Evolutionary conservation across 108 stramenopile species (phyloP).

Genomic region (Nitzschia sp.): DNA sequence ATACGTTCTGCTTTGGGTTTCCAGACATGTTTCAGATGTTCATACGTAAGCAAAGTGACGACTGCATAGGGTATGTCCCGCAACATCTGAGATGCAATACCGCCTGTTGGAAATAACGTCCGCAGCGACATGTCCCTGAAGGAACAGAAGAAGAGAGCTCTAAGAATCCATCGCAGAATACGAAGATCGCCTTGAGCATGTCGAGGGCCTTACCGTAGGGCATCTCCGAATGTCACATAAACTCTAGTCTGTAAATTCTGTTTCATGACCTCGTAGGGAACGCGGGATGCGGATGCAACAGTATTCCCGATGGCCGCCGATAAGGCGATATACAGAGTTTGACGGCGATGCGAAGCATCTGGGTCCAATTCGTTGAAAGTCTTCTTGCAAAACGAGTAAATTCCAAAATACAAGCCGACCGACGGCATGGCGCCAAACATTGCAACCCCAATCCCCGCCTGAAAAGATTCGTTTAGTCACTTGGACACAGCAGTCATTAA

Average conservation of each 20-base stretch:
- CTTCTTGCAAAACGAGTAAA: conserved; percentile 84
- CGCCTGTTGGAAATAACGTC: conserved; percentile 85
- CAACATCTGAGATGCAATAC: conserved; percentile 87
- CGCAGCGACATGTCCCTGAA: conserved; percentile 50
- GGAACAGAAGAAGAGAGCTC: background rate
- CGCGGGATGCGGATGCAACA: conserved; percentile 87
- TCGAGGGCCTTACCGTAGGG: conserved; percentile 37
- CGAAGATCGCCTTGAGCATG: too few species aligned
- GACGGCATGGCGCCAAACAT: conserved; percentile 84
- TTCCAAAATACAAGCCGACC: conserved; percentile 89
- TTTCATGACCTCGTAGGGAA: conserved; percentile 97
- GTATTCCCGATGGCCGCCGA: conserved; percentile 91
- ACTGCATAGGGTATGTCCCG: conserved; percentile 97
- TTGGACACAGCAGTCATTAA: too few species aligned
- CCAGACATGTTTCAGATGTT: conserved; percentile 63
- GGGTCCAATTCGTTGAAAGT: conserved; percentile 47
- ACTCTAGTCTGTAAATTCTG: conserved; percentile 90
- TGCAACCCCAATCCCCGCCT: conserved; percentile 81
- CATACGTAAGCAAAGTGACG: conserved; percentile 90
- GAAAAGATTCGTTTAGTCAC: background rate
- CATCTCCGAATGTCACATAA: conserved; percentile 70
- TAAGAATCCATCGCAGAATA: background rate
- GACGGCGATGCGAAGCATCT: conserved; percentile 16
- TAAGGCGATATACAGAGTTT: conserved; percentile 57
- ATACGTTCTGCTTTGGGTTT: conserved; percentile 24